phyloP scores from a whole-genome alignment of 768 basidiomycete genomes.

The Pisolithus orientalis region DNA sequence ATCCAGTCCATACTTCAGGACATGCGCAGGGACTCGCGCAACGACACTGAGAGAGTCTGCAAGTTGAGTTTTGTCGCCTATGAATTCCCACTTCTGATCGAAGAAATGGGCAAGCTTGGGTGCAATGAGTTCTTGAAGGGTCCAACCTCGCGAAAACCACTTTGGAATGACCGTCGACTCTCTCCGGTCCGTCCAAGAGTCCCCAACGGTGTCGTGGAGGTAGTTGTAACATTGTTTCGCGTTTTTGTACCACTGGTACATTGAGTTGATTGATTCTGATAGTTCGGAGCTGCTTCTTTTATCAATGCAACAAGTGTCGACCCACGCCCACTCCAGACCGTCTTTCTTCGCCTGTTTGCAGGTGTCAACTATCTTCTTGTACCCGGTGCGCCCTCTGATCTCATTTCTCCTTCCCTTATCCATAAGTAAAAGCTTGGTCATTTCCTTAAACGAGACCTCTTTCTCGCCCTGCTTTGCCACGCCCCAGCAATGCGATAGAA shows the following conservation, averaged over 20 bases:
- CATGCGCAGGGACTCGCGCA: neutral
- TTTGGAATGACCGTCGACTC: neutral
- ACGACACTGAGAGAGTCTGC: neutral
- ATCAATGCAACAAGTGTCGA: too few relatives aligned
- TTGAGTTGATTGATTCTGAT: too few relatives aligned
- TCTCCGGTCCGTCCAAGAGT: neutral
- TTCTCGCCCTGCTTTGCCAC: neutral
- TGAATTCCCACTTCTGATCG: neutral
- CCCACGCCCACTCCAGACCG: too few relatives aligned
- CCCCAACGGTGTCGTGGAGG: neutral
- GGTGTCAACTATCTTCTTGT: too few relatives aligned
- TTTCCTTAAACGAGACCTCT: neutral
- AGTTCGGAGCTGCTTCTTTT: too few relatives aligned
- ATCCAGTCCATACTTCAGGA: neutral
- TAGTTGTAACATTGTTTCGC: too few relatives aligned
- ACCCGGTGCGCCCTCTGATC: too few relatives aligned
- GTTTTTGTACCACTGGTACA: too few relatives aligned
- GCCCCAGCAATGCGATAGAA: neutral
- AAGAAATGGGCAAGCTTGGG: neutral
- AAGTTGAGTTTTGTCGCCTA: neutral
- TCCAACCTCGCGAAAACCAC: neutral
- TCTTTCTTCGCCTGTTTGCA: too few relatives aligned
- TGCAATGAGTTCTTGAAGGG: neutral
- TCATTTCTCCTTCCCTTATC: neutral
- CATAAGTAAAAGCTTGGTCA: neutral